phyloP scores from a whole-genome alignment of 2,329 filamentous ascomycete genomes.

The Aspergillus costaricaensis region DNA sequence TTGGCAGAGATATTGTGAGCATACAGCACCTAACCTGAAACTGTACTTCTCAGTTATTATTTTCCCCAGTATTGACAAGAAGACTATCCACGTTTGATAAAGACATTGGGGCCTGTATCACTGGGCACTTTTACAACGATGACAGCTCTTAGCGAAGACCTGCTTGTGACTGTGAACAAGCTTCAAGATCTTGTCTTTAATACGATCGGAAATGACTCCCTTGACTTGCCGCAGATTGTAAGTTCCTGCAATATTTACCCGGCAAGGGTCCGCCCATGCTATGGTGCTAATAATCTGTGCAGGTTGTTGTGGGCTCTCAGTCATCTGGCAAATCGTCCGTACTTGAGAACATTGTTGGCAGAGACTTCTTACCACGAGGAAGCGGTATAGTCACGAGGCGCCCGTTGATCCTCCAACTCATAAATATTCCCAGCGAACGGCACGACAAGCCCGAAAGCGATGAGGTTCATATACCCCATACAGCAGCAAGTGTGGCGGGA shows the following conservation, averaged over 20 bases:
- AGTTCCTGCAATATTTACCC: conserved; percentile 35
- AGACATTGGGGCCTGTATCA: neutral
- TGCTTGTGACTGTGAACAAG: conserved; percentile 95
- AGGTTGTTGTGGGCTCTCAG: conserved; percentile 98
- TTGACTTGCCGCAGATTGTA: conserved; percentile 98
- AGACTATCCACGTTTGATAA: neutral
- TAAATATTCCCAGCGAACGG: conserved; percentile 80
- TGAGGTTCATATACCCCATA: conserved; percentile 70
- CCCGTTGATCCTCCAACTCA: conserved; percentile 94
- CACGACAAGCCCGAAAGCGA: conserved; percentile 69
- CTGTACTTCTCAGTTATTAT: neutral
- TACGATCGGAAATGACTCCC: conserved; percentile 97
- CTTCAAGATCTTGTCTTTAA: conserved; percentile 99
- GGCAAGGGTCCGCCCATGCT: conserved; percentile 3
- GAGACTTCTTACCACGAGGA: conserved; percentile 94
- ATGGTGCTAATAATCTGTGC: conserved; percentile 14
- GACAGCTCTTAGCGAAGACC: conserved; percentile 93
- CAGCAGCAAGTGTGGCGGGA: conserved; percentile 69
- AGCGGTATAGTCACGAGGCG: conserved; percentile 95
- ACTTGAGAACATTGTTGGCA: conserved; percentile 96
- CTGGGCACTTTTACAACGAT: conserved; percentile 52
- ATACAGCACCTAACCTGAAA: neutral
- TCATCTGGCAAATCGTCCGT: conserved; percentile 98
- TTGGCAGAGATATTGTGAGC: neutral
- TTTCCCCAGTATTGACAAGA: neutral